Evolutionary conservation across 139 green algal species (phyloP).

Genomic region (Choricystis sp.): DNA sequence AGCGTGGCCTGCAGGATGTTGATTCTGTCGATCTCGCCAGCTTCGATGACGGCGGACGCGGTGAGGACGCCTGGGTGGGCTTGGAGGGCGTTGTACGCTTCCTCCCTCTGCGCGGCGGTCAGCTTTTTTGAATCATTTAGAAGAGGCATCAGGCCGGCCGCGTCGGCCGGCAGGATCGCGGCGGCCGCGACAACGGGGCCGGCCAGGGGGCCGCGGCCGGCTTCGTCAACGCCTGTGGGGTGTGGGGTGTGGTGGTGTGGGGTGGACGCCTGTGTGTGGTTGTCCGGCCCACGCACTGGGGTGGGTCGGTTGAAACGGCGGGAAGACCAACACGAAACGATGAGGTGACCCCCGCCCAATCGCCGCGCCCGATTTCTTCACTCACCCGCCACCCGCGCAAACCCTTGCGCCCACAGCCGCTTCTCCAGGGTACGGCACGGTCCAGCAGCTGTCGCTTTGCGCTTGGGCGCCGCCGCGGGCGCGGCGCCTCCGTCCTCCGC

Average conservation of each 20-base stretch:
- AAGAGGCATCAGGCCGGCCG: constrained; percentile 9
- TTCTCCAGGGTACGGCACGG: constrained; percentile 14
- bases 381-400: constrained; percentile 13
- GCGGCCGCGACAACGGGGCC: constrained; percentile 76
- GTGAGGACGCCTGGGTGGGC: too few species aligned
- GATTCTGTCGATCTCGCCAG: constrained; percentile 60
- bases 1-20: constrained; percentile 80
- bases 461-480: background rate
- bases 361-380: constrained; percentile 1
- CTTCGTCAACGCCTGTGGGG: constrained; percentile 63
- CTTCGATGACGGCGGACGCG: constrained; percentile 43
- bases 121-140: constrained; percentile 70
- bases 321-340: too few species aligned
- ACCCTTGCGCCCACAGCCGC: constrained; percentile 34
- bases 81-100: too few species aligned
- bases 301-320: background rate
- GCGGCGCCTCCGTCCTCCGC: too few species aligned
- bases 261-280: background rate
- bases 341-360: too few species aligned
- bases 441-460: constrained; percentile 1
- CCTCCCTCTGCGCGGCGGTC: constrained; percentile 31
- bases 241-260: background rate
- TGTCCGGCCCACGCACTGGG: background rate
- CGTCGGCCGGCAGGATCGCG: constrained; percentile 28
- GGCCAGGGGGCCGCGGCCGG: constrained; percentile 68